Evolutionary conservation across 2,329 filamentous ascomycete genomes (phyloP).

Genomic region (Aspergillus pseudoglaucus): DNA sequence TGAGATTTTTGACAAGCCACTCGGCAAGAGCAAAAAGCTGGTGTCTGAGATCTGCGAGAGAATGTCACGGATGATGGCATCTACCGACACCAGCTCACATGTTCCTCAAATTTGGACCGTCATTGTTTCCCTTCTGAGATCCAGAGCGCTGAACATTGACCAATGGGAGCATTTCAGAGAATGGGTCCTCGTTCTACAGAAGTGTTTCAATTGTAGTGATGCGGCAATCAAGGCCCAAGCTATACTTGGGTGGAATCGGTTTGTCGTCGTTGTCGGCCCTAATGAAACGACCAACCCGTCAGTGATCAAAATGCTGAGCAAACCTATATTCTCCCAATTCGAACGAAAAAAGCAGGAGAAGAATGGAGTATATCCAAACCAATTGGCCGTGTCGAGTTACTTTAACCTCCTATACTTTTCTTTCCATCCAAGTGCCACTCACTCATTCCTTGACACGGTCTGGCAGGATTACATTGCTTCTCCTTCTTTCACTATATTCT

Average conservation of each 20-base stretch:
- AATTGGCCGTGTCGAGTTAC: conserved; percentile 64
- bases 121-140: conserved; percentile 68
- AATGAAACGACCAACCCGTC: conserved; percentile 51
- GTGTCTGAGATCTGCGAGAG: conserved; percentile 62
- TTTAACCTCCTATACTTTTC: conserved; percentile 78
- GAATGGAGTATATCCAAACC: conserved; percentile 39
- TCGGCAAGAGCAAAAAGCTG: conserved; percentile 54
- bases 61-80: conserved; percentile 59
- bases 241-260: conserved; percentile 77
- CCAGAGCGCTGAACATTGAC: conserved; percentile 51
- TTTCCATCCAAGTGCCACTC: conserved; percentile 63
- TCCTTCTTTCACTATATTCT: conserved; percentile 55
- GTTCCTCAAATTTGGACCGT: conserved; percentile 89
- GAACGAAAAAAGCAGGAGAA: conserved; percentile 56
- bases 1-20: conserved; percentile 44
- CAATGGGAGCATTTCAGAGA: conserved; percentile 65
- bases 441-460: conserved; percentile 62
- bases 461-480: conserved; percentile 71
- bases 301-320: conserved; percentile 58
- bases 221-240: conserved; percentile 65
- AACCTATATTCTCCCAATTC: conserved; percentile 63
- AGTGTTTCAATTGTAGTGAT: conserved; percentile 76
- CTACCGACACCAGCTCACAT: conserved; percentile 53
- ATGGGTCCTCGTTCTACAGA: conserved; percentile 74
- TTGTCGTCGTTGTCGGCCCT: conserved; percentile 67